phyloP scores from a whole-genome alignment of 2,329 filamentous ascomycete species.

The Sarocladiaceae sp. region DNA sequence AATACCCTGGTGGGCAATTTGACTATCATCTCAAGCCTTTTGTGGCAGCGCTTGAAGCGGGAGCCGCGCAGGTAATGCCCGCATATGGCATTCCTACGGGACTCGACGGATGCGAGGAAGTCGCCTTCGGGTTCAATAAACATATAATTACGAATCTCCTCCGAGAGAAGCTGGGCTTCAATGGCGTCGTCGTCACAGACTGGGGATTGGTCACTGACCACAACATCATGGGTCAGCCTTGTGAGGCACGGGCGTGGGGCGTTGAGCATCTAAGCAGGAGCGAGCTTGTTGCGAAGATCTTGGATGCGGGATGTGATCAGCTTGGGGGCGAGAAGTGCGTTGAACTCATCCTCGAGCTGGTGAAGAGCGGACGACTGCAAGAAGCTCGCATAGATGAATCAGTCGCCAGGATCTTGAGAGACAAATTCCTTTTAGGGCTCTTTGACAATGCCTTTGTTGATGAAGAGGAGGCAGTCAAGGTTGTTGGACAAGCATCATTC shows the following conservation, averaged over 20 bases:
- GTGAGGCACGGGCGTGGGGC: constrained; percentile 43
- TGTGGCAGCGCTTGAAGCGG: constrained; percentile 41
- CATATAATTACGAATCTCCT: constrained; percentile 42
- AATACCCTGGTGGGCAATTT: constrained; percentile 43
- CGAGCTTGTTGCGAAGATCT: constrained; percentile 33
- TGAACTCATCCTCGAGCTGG: constrained; percentile 40
- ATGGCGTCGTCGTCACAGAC: constrained; percentile 44
- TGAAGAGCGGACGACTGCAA: constrained; percentile 29
- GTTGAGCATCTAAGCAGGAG: constrained; percentile 36
- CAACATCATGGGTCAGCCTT: too few relatives aligned
- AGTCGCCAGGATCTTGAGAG: constrained; percentile 36
- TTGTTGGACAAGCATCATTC: background rate
- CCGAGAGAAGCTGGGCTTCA: constrained; percentile 38
- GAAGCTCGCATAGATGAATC: constrained; percentile 40
- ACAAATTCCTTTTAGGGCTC: constrained; percentile 45
- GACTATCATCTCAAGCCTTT: constrained; percentile 46
- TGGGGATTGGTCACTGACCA: constrained; percentile 47
- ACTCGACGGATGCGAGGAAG: constrained; percentile 34
- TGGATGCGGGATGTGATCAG: constrained; percentile 46
- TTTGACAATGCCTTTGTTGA: constrained; percentile 36
- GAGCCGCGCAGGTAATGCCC: constrained; percentile 45
- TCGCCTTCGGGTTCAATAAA: constrained; percentile 46
- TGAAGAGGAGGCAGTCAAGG: background rate
- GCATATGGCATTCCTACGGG: constrained; percentile 42
- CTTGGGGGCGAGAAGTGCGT: constrained; percentile 42